Evolutionary conservation across 1,139 yeast genomes (phyloP).

Genomic region (Yarrowia galli): DNA sequence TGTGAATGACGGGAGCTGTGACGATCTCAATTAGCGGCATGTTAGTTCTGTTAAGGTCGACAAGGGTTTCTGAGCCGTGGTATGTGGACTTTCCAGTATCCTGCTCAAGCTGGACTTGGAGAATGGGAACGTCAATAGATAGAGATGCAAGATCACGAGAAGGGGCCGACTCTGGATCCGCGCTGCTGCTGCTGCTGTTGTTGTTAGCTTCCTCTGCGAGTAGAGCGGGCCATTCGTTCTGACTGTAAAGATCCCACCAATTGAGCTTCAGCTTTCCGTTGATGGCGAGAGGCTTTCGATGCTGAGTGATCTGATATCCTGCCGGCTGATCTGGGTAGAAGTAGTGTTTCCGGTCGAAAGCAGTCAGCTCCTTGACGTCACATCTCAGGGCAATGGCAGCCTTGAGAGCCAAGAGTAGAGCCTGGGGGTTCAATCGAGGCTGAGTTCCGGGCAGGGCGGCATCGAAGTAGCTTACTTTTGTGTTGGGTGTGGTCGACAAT

Average conservation of each 20-base stretch:
- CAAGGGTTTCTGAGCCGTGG: conserved; percentile 53
- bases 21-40: conserved; percentile 90
- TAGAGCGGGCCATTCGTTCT: conserved; percentile 46
- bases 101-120: conserved; percentile 87
- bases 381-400: conserved; percentile 78
- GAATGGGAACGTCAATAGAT: conserved; percentile 54
- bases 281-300: conserved; percentile 77
- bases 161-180: too few relatives aligned
- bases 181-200: not conserved
- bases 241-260: conserved; percentile 60
- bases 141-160: conserved; percentile 10
- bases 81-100: conserved; percentile 90
- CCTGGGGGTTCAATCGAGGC: conserved; percentile 81
- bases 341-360: conserved; percentile 93
- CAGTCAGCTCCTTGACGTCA: conserved; percentile 61
- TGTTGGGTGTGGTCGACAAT: conserved; percentile 66
- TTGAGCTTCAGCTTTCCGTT: conserved; percentile 64
- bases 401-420: conserved; percentile 70
- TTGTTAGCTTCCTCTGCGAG: not conserved
- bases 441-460: conserved; percentile 92
- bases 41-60: conserved; percentile 86
- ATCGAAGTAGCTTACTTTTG: conserved; percentile 79
- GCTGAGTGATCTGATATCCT: conserved; percentile 96
- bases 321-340: conserved; percentile 96
- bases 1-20: conserved; percentile 84